Conservation (phyloP, 306 rosid genomes). For the Cucumis sativus region Cucumber_9930_V3 NC_026655.2:23229001-23229500, state of each 20-base stretch:
- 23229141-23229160: constrained; percentile 73
- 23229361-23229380: constrained; percentile 54
- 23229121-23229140: constrained; percentile 34
- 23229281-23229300: constrained; percentile 40
- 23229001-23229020: constrained; percentile 75
- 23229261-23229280: constrained; percentile 61
- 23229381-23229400: constrained; percentile 28
- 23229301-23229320: constrained; percentile 64
- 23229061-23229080: constrained; percentile 54
- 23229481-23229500: constrained; percentile 6
- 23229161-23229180: constrained; percentile 59
- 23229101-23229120: constrained; percentile 42
- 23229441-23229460: constrained; percentile 14
- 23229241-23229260: constrained; percentile 27
- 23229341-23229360: constrained; percentile 61
- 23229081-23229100: constrained; percentile 46
- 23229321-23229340: constrained; percentile 80
- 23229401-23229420: constrained; percentile 14
- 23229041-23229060: constrained; percentile 70
- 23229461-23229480: constrained; percentile 6
- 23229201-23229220: constrained; percentile 70
- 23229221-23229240: constrained; percentile 36
- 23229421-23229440: constrained; percentile 10
- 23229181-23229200: constrained; percentile 76
- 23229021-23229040: constrained; percentile 88